Conservation (phyloP, 2,329 filamentous ascomycete species). For the Fusarium devonianum region DNA sequence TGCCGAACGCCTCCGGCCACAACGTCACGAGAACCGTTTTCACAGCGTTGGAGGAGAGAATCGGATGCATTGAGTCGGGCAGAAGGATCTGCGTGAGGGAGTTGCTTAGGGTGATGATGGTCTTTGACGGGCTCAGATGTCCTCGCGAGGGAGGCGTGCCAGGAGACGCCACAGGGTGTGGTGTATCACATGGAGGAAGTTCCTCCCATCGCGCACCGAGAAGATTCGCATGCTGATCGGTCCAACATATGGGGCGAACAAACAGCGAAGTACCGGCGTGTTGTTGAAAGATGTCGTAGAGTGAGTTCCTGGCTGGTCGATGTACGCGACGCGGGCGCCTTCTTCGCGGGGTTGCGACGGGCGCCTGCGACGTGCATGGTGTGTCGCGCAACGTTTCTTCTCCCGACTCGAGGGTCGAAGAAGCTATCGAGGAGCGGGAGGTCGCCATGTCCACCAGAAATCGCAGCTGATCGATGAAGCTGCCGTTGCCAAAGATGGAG, state of each 20-base stretch:
- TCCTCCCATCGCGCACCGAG: conserved; percentile 57
- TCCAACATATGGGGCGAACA: conserved; percentile 63
- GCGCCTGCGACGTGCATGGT: conserved; percentile 39
- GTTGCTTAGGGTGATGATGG: conserved; percentile 52
- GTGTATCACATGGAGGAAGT: conserved; percentile 51
- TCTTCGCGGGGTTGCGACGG: conserved; percentile 32
- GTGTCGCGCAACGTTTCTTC: conserved; percentile 30
- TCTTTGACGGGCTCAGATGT: conserved; percentile 50
- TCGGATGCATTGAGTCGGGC: conserved; percentile 43
- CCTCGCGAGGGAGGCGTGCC: conserved; percentile 48
- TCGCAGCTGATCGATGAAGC: conserved; percentile 43
- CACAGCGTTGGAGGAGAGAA: conserved; percentile 51
- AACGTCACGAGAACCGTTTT: conserved; percentile 54
- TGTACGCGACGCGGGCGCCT: conserved; percentile 45
- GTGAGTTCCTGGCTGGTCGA: conserved; percentile 56
- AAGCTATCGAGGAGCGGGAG: conserved; percentile 20
- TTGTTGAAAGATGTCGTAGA: conserved; percentile 60
- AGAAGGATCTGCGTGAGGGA: conserved; percentile 55
- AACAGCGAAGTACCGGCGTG: conserved; percentile 58
- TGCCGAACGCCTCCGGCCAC: conserved; percentile 50
- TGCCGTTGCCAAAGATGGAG: conserved; percentile 38
- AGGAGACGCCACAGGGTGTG: conserved; percentile 47
- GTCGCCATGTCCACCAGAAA: conserved; percentile 42
- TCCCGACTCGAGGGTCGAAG: conserved; percentile 18
- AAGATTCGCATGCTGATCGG: conserved; percentile 57